A percentile compares a stretch with the other conserved stretches of the same genome.
These are phyloP conservation scores for Asterella californica DNA, from an alignment of 225 moss, liverwort and hornwort genomes.

Conservation along the genomic window DNA sequence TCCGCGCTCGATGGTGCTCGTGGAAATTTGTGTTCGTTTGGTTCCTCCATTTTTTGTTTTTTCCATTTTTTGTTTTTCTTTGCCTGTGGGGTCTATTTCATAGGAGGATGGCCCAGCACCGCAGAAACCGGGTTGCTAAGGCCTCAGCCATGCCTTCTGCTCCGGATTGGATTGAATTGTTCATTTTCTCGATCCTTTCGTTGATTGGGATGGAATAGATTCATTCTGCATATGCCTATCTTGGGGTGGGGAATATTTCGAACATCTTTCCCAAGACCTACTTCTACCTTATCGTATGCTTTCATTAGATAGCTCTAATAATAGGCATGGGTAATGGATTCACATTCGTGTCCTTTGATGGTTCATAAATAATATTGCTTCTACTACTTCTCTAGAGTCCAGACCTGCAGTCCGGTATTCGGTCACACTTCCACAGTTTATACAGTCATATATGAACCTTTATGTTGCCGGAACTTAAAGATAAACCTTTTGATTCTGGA, in stretches of 20 bases:
- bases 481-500: neutral
- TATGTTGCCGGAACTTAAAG: neutral
- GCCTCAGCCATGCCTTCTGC: neutral
- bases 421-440: neutral
- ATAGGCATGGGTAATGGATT: neutral
- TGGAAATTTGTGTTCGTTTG: conserved; percentile 7
- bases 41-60: neutral
- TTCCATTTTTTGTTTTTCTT: neutral
- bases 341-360: neutral
- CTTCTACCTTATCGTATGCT: neutral
- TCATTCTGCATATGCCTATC: neutral
- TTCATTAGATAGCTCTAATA: neutral
- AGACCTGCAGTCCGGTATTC: neutral
- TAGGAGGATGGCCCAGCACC: neutral
- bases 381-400: neutral
- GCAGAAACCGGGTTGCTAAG: neutral
- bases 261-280: neutral
- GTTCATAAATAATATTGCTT: neutral
- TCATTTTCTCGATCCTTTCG: neutral
- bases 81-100: conserved; percentile 11
- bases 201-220: neutral
- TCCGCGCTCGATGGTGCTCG: conserved; percentile 4
- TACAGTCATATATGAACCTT: neutral
- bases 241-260: neutral
- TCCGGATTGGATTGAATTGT: conserved; percentile 2